Evolutionary conservation across 805 yeast genomes (phyloP), one percentile per base, ranked within the genome.

Genomic region (Nakazawaea molendinolei): DNA sequence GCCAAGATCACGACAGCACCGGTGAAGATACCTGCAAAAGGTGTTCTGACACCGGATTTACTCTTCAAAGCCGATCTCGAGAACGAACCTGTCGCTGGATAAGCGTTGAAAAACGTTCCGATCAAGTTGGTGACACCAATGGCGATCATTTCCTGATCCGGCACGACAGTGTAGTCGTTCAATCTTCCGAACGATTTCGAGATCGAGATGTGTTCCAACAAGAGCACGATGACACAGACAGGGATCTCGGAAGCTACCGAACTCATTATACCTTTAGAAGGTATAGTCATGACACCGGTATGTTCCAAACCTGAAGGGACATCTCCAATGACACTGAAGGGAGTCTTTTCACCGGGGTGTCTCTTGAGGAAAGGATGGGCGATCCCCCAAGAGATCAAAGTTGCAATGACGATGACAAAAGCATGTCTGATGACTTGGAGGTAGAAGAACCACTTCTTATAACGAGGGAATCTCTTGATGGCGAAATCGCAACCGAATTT

Each of bases 1-100:
- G 97, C 95, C 44, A 89, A 64, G 44, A 89, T 61, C 18, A 89
- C 97, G 60, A 90, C 87, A 30, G 74, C 75, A 54, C 96, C 97
- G 9, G 95, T 84, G 59, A 79, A 83, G 28, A 86, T 69, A 63
- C 96, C 95, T 30, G 95, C 94, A 42, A 89, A 65, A 23, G 97
- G 97, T 15, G 97, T 89, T 53, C 87, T 75, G 31, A 89, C 97
- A 55, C 95, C 95, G 71, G 95, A 89, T 61, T 89, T 89, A 34
- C 95, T 80, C 62, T 90, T 89, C 50, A 89, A 70, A 6, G 97
- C 97, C 30, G 95, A 83, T 66, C 97, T 79, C 14, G 95, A 84
- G 59, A 89, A 89, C 1, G 97, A 89, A 31, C 97, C 97, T 4
- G 97, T 89, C 6, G 95, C 87, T 7, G 97, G 97, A 57, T 89